Base-by-base conservation (phyloP, 805 yeast species). In the Metschnikowia baotianmanensis region DNA sequence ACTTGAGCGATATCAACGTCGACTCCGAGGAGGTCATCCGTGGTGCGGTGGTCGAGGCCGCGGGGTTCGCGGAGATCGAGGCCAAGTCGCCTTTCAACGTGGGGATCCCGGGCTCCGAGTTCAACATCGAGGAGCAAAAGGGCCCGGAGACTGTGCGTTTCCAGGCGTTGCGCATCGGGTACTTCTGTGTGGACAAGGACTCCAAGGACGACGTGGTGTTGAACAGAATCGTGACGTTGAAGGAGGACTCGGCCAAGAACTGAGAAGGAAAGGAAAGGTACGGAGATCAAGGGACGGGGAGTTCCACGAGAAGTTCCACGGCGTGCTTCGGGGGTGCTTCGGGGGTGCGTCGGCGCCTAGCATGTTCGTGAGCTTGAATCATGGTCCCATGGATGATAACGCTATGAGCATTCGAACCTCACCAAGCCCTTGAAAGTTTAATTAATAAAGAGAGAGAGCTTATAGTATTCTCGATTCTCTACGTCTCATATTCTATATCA, bases 161-260 rank as follows among this genome's bases (percentile, higher is more conserved):
- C 88, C 99, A 93, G 71, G 99, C 96, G 22, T 77, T 93, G 65
- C 81, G 99, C 69, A 91, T 87, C 33, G 99, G 99, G 22, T 93
- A 93, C 66, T 93, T 89, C 78, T 82, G 96, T 58, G 63, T 88
- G 61, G 99, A 93, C 62, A 78, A 76, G 52, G 97, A 91, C 49
- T 68, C 86, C 42, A 67, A 73, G 8, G 73, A 67, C 15, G 72
- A 69, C 44, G 67, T 90, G 48, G 75, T 93, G 24, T 71, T 93
- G 60, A 93, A 93, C 69, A 79, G 96, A 63, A 88, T 91, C 56
- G 99, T 93, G 30, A 83, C 96, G 11, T 77, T 93, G 67, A 93
- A 91, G 72, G 95, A 86, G 57, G 96, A 88, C 50, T 65, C 80
- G 21, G 65, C 76, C 11, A 77, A 78, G 63, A 60, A 55, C 44